Evolutionary conservation across 2,329 filamentous ascomycete species (phyloP).

Genomic region (Scortechinia acanthostroma): DNA sequence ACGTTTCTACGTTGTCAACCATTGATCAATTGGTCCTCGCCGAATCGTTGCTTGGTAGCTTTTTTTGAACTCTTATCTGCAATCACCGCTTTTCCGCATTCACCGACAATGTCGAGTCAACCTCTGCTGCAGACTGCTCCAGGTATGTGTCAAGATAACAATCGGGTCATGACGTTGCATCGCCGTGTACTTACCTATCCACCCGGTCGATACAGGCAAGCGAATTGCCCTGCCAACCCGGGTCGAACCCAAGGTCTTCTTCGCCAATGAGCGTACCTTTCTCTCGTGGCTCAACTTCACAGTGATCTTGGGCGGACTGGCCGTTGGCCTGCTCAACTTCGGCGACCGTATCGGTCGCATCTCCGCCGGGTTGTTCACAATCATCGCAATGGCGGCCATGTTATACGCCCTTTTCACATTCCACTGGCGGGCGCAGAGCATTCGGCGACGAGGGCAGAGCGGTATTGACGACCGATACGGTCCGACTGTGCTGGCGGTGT

Average conservation of each 20-base stretch:
- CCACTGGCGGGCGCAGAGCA: slow-evolving; percentile 93
- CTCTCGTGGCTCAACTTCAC: slow-evolving; percentile 99
- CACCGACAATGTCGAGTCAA: not conserved
- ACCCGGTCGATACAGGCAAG: slow-evolving; percentile 77
- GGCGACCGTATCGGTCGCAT: slow-evolving; percentile 91
- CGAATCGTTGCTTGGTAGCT: no score
- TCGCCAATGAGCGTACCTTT: slow-evolving; percentile 98
- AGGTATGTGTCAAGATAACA: no score
- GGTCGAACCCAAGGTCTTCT: slow-evolving; percentile 99
- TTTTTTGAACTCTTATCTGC: not conserved
- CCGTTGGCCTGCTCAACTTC: slow-evolving; percentile 96
- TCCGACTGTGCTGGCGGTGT: slow-evolving; percentile 81
- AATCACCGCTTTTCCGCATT: not conserved
- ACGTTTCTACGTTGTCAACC: no score
- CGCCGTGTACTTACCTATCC: slow-evolving; percentile 6
- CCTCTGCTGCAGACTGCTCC: slow-evolving; percentile 1
- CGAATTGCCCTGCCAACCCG: slow-evolving; percentile 95
- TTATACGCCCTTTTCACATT: slow-evolving; percentile 90
- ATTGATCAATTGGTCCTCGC: no score
- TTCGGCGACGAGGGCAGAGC: slow-evolving; percentile 81
- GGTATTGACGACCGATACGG: slow-evolving; percentile 96
- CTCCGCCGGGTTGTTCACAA: slow-evolving; percentile 84
- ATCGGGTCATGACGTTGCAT: no score
- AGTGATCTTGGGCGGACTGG: slow-evolving; percentile 91
- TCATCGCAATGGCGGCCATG: slow-evolving; percentile 92